These are phyloP conservation scores for Sindora glabra DNA, from an alignment of 306 rosid species.

Conservation along the genomic window DNA sequence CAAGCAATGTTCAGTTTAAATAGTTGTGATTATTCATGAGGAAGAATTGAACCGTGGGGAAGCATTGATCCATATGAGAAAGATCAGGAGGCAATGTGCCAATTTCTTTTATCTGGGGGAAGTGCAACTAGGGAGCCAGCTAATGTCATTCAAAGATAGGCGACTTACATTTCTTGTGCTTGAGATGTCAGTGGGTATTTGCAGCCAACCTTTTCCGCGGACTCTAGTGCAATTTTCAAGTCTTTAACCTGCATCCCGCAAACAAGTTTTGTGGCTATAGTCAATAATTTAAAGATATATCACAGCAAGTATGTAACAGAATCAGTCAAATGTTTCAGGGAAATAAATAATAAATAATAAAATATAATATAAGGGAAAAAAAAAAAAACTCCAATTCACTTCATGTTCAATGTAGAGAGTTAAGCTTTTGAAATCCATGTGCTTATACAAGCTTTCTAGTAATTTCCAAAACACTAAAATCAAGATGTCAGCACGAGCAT, in stretches of 20 bases:
- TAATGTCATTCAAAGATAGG: conserved; percentile 1
- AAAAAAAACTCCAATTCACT: not conserved
- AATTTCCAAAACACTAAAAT: too few species aligned
- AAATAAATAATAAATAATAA: not conserved
- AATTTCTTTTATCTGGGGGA: too few species aligned
- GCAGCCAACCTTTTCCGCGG: conserved; percentile 61
- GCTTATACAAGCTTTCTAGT: not conserved
- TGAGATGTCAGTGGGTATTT: conserved; percentile 54
- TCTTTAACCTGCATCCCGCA: conserved; percentile 61
- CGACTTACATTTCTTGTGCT: conserved; percentile 64
- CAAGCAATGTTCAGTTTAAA: too few species aligned
- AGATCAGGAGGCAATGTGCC: too few species aligned
- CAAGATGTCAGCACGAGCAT: too few species aligned
- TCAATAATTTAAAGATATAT: not conserved
- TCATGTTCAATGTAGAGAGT: not conserved
- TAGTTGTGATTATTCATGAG: too few species aligned
- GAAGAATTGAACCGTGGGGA: too few species aligned
- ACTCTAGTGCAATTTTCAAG: conserved; percentile 68
- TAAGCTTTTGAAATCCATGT: not conserved
- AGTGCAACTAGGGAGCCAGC: too few species aligned
- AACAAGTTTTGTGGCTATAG: not conserved
- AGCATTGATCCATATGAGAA: too few species aligned
- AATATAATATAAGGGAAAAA: too few species aligned
- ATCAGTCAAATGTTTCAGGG: not conserved
- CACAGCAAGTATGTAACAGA: not conserved